Evolutionary conservation across 345 rosid species (phyloP).

Genomic region (Eucalyptus cloeziana): DNA sequence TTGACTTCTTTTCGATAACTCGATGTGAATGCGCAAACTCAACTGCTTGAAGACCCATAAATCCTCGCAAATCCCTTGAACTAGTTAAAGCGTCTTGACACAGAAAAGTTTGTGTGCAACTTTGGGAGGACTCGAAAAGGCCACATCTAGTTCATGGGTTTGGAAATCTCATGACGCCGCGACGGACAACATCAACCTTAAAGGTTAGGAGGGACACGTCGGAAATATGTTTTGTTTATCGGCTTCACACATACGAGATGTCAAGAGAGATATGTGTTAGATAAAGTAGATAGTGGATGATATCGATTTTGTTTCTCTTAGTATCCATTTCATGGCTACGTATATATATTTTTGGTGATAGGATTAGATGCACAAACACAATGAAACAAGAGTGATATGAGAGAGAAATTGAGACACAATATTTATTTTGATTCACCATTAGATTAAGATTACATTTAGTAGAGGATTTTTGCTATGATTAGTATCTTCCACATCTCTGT

Average conservation of each 20-base stretch:
- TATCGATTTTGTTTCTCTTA: not conserved
- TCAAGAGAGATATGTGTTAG: not conserved
- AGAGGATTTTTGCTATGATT: not conserved
- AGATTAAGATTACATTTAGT: too few relatives aligned
- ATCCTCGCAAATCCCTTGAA: not conserved
- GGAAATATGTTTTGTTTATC: not conserved
- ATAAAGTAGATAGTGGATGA: not conserved
- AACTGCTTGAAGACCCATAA: not conserved
- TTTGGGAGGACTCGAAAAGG: not conserved
- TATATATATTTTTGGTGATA: not conserved
- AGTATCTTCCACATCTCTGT: not conserved
- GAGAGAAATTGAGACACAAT: not conserved
- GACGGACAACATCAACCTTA: not conserved
- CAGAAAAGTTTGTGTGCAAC: not conserved
- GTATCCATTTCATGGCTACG: not conserved
- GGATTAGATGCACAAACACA: not conserved
- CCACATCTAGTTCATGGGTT: not conserved
- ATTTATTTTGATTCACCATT: not conserved
- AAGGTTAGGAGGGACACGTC: not conserved
- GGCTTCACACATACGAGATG: not conserved
- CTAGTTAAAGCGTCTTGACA: not conserved
- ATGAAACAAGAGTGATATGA: too few relatives aligned
- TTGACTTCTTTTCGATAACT: not conserved
- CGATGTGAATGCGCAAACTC: not conserved
- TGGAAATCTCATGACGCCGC: not conserved